These are phyloP conservation scores for Colletotrichum karsti DNA, from an alignment of 2,329 filamentous ascomycete species.

Conservation along the genomic window DNA sequence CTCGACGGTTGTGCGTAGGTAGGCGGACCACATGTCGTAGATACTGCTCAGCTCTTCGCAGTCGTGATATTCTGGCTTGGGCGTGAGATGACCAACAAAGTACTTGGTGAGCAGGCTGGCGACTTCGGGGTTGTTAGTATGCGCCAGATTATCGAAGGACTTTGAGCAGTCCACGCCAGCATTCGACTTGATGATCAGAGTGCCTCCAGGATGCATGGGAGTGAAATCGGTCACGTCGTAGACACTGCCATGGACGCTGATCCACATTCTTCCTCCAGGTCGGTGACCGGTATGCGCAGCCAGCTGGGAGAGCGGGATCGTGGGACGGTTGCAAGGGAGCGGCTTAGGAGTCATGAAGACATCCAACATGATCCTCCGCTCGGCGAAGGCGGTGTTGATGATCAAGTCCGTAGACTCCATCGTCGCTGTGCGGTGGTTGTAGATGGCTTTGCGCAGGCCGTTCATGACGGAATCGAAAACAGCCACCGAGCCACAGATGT, in stretches of 20 bases:
- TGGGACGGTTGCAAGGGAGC: slow-evolving; percentile 57
- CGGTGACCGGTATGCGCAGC: slow-evolving; percentile 60
- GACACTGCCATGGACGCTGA: slow-evolving; percentile 60
- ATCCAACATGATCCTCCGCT: slow-evolving; percentile 64
- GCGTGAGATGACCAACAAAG: slow-evolving; percentile 59
- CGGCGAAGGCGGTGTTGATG: slow-evolving; percentile 61
- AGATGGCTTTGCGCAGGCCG: slow-evolving; percentile 63
- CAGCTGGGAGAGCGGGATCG: slow-evolving; percentile 58
- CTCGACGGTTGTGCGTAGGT: slow-evolving; percentile 57
- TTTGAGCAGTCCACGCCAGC: slow-evolving; percentile 61
- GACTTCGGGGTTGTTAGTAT: slow-evolving; percentile 64
- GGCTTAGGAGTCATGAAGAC: slow-evolving; percentile 65
- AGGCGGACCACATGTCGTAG: slow-evolving; percentile 59
- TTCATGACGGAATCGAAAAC: slow-evolving; percentile 64
- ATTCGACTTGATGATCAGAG: slow-evolving; percentile 61
- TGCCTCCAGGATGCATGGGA: slow-evolving; percentile 62
- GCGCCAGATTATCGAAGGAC: slow-evolving; percentile 62
- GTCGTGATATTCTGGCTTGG: slow-evolving; percentile 58
- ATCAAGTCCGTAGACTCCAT: slow-evolving; percentile 59
- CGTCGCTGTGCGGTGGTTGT: slow-evolving; percentile 58
- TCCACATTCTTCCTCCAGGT: slow-evolving; percentile 56
- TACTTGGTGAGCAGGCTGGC: slow-evolving; percentile 61
- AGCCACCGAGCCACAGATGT: slow-evolving; percentile 37
- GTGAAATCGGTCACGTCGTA: slow-evolving; percentile 63
- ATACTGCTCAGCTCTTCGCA: slow-evolving; percentile 51